Evolutionary conservation across 345 rosid genomes (phyloP).

Genomic region (Salix caprea): DNA sequence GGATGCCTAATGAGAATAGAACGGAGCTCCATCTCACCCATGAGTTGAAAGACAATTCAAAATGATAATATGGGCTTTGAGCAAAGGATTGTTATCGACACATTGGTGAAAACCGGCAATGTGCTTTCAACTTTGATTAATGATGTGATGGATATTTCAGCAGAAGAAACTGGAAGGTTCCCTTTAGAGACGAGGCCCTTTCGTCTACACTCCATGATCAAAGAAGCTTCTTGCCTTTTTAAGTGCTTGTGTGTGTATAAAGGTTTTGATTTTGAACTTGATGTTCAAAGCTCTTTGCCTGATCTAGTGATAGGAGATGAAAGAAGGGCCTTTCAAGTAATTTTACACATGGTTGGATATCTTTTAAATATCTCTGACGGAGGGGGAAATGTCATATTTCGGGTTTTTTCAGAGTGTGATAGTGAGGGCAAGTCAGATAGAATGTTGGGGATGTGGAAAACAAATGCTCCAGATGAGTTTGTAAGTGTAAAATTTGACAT

Average conservation of each 20-base stretch:
- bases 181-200: constrained; percentile 60
- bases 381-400: no score
- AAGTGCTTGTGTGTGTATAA: constrained; percentile 72
- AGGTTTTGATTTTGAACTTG: constrained; percentile 63
- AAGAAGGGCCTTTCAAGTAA: constrained; percentile 80
- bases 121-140: constrained; percentile 76
- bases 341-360: constrained; percentile 81
- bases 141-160: constrained; percentile 74
- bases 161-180: constrained; percentile 64
- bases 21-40: constrained; percentile 70
- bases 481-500: no score
- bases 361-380: no score
- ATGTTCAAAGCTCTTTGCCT: constrained; percentile 65
- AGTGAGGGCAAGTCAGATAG: no score
- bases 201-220: constrained; percentile 65
- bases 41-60: constrained; percentile 48
- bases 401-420: no score
- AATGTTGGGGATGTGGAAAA: no score
- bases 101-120: constrained; percentile 61
- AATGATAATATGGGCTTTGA: constrained; percentile 50
- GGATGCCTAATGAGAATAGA: constrained; percentile 89
- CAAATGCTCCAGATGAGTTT: no score
- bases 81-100: constrained; percentile 62
- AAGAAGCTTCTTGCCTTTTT: constrained; percentile 80
- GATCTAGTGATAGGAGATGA: constrained; percentile 81